These are phyloP conservation scores for Dioscorea cayenensis DNA, from an alignment of 116 monocot species.

Conservation along the genomic window DNA sequence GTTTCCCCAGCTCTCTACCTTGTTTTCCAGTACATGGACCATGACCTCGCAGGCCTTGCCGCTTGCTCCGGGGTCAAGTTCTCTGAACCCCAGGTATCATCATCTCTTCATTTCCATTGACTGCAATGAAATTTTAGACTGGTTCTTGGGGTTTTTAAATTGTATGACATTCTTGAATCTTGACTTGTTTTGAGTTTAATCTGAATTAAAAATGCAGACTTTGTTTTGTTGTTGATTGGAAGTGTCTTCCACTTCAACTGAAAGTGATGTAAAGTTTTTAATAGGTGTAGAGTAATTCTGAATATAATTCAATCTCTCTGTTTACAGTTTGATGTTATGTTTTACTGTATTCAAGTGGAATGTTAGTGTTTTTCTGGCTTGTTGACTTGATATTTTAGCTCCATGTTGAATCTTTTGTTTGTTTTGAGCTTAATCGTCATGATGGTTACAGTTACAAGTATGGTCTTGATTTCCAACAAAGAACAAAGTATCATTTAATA, in stretches of 20 bases:
- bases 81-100: constrained; percentile 45
- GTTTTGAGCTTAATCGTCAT: background rate
- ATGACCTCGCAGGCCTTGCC: constrained; percentile 65
- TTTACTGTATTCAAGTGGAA: too few species aligned
- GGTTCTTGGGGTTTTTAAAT: too few species aligned
- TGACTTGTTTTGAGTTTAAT: background rate
- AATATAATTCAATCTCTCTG: too few species aligned
- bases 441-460: background rate
- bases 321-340: too few species aligned
- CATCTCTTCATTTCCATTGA: background rate
- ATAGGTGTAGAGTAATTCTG: too few species aligned
- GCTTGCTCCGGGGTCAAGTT: constrained; percentile 33
- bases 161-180: background rate
- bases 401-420: constrained; percentile 32
- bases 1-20: constrained; percentile 76
- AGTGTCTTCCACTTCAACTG: too few species aligned
- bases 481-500: too few species aligned
- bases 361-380: background rate
- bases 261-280: too few species aligned
- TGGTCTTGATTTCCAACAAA: too few species aligned
- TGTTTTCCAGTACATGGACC: constrained; percentile 82
- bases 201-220: too few species aligned
- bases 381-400: background rate
- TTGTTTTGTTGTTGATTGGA: too few species aligned
- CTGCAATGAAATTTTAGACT: too few species aligned